Percentiles rank a stretch among this genome's conserved stretches.
phyloP scores from a whole-genome alignment of 345 rosid genomes.

The Brassica carinata region DNA sequence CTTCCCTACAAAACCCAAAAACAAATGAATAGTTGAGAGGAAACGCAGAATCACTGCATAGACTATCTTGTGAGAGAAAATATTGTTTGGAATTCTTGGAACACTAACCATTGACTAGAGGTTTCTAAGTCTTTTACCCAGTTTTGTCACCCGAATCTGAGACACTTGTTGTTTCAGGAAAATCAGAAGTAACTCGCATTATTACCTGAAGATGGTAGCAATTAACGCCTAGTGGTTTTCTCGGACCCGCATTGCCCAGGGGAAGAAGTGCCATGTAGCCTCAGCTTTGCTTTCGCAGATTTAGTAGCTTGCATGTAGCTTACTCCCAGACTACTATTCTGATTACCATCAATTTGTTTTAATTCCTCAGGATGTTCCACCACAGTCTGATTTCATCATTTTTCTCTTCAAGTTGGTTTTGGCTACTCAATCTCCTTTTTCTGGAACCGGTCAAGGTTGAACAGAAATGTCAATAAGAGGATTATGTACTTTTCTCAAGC shows the following conservation, averaged over 20 bases:
- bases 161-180: conserved; percentile 69
- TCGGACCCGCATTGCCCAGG: conserved; percentile 56
- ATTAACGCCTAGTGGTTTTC: conserved; percentile 66
- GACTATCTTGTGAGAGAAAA: not conserved
- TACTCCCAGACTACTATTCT: conserved; percentile 47
- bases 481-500: conserved; percentile 76
- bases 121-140: conserved; percentile 53
- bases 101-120: conserved; percentile 61
- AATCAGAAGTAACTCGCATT: conserved; percentile 34
- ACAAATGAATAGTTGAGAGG: not conserved
- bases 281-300: conserved; percentile 85
- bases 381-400: conserved; percentile 29
- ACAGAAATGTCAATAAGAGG: conserved; percentile 58
- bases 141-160: conserved; percentile 54
- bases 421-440: conserved; percentile 59
- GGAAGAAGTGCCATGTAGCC: conserved; percentile 71
- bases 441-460: conserved; percentile 52
- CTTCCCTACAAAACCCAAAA: conserved; percentile 56
- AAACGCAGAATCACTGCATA: conserved; percentile 6
- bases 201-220: conserved; percentile 69
- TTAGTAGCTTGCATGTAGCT: conserved; percentile 90
- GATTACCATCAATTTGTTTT: conserved; percentile 50
- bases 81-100: not conserved
- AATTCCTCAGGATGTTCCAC: conserved; percentile 40
- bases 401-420: conserved; percentile 46